Conservation (phyloP, 352 stramenopile genomes). For the Pythium pyrilobum region DNA sequence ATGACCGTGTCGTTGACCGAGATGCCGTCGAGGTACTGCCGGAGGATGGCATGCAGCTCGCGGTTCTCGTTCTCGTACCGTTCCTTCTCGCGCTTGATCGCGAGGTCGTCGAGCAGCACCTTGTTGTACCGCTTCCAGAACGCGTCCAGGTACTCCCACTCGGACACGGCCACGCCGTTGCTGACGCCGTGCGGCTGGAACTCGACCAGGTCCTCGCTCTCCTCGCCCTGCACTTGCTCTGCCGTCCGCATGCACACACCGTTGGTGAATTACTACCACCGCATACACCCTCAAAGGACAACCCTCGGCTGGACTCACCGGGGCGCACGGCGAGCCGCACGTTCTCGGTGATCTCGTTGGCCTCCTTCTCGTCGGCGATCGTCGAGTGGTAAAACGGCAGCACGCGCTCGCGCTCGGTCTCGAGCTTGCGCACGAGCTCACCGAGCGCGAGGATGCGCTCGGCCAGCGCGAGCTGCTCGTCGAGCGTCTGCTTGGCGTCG, state of each 20-base stretch:
- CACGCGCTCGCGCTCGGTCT: conserved; percentile 90
- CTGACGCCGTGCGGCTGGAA: conserved; percentile 58
- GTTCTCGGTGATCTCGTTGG: conserved; percentile 56
- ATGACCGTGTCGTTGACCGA: conserved; percentile 91
- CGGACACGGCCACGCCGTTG: conserved; percentile 48
- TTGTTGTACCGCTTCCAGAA: conserved; percentile 97
- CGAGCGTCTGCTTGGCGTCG: conserved; percentile 66
- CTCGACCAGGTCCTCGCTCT: conserved; percentile 44
- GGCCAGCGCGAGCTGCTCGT: conserved; percentile 60
- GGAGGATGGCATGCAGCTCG: conserved; percentile 87
- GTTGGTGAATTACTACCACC: conserved; percentile 4
- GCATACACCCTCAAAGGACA: neutral
- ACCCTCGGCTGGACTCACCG: conserved; percentile 15
- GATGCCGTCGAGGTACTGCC: conserved; percentile 93
- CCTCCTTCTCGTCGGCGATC: conserved; percentile 57
- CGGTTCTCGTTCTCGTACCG: conserved; percentile 85
- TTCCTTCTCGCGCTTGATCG: conserved; percentile 84
- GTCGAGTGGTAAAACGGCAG: conserved; percentile 79
- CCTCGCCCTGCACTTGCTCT: conserved; percentile 30
- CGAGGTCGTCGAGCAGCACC: conserved; percentile 89
- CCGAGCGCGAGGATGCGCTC: conserved; percentile 86
- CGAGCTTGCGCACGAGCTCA: conserved; percentile 88
- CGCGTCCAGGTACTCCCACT: conserved; percentile 83
- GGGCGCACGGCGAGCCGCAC: conserved; percentile 40
- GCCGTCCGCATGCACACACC: neutral